These are phyloP conservation scores for Fusarium sp. DNA, from an alignment of 2,329 filamentous ascomycete genomes.

Conservation along the genomic window DNA sequence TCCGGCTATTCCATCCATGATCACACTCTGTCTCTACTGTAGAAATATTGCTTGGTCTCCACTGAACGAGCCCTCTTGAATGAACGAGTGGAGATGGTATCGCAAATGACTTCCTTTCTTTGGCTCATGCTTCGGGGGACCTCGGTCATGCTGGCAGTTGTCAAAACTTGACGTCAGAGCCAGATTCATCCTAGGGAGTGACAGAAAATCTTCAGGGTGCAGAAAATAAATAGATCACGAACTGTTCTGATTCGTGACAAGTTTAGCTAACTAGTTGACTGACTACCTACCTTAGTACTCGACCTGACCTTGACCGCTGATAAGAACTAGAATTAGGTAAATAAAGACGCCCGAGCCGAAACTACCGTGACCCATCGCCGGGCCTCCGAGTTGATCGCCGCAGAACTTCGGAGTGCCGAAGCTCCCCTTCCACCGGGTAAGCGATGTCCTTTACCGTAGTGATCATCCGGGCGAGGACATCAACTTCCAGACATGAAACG, in stretches of 20 bases:
- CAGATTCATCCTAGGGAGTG: neutral
- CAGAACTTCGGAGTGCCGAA: conserved; percentile 43
- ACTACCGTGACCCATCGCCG: conserved; percentile 39
- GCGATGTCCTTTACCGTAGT: conserved; percentile 5
- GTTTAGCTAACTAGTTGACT: neutral
- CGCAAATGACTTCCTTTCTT: conserved; percentile 8
- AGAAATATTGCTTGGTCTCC: conserved; percentile 9
- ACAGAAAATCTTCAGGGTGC: neutral
- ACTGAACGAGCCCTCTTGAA: conserved; percentile 18
- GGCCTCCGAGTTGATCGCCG: conserved; percentile 33
- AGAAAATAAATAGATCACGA: neutral
- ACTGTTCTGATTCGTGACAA: neutral
- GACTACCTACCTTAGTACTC: neutral
- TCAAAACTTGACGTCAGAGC: conserved; percentile 44
- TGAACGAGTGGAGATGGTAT: conserved; percentile 19
- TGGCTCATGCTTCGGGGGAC: conserved; percentile 36
- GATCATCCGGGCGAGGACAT: conserved; percentile 1
- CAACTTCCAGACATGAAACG: conserved; percentile 18
- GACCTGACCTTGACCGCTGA: neutral
- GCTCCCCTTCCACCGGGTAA: conserved; percentile 40
- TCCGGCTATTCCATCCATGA: conserved; percentile 21
- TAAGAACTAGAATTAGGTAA: neutral
- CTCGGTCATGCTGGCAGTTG: conserved; percentile 38
- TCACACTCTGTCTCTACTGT: neutral
- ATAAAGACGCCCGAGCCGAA: conserved; percentile 26